Percentiles rank a stretch among this genome's conserved stretches.
Evolutionary conservation across 208 protist genomes (phyloP).

Genomic region (Acanthamoeba divionensis): DNA sequence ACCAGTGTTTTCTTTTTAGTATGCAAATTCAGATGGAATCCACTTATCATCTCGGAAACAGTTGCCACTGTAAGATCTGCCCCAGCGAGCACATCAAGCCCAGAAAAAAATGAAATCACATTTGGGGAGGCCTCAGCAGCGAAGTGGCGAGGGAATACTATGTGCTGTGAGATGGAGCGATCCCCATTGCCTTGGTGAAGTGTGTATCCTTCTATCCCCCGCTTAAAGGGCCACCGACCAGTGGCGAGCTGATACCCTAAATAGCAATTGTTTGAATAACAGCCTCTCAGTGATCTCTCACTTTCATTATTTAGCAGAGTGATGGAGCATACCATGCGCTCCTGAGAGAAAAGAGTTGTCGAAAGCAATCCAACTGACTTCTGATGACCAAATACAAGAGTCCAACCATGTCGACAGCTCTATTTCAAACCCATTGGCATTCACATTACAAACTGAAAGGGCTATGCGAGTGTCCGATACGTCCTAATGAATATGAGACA

Average conservation of each 20-base stretch:
- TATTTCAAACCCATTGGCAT: constrained; percentile 3
- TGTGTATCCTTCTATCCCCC: neutral
- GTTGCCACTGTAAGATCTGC: neutral
- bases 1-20: neutral
- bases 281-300: neutral
- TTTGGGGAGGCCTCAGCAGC: neutral
- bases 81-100: neutral
- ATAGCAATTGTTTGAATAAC: neutral
- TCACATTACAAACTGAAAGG: neutral
- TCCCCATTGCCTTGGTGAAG: neutral
- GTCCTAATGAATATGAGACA: constrained; percentile 30
- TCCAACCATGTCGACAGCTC: neutral
- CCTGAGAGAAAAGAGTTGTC: neutral
- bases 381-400: neutral
- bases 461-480: constrained; percentile 27
- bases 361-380: constrained; percentile 45
- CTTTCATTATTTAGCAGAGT: neutral
- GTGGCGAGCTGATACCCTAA: neutral
- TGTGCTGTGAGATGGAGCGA: neutral
- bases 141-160: constrained; percentile 2
- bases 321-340: neutral
- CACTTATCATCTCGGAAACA: neutral
- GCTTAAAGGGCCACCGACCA: constrained; percentile 25
- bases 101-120: neutral
- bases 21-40: neutral